Conservation (phyloP, 2,329 filamentous ascomycete species). For the Nigrospora oryzae region DNA sequence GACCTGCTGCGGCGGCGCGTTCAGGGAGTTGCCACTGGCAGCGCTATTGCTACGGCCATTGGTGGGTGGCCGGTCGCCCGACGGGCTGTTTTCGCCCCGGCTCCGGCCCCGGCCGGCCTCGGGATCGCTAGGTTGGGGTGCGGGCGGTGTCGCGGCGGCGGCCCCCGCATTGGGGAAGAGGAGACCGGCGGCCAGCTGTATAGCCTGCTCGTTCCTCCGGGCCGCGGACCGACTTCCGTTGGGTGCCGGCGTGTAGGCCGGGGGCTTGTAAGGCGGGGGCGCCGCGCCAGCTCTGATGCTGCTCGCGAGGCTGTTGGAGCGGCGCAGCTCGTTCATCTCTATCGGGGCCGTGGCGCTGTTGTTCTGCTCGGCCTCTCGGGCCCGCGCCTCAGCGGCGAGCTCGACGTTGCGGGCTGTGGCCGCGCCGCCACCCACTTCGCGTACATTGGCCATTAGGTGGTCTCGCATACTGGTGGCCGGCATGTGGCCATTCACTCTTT, state of each 20-base stretch:
- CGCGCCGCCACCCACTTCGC: conserved; percentile 41
- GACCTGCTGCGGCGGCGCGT: conserved; percentile 42
- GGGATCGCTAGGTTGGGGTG: conserved; percentile 22
- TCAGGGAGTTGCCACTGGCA: conserved; percentile 36
- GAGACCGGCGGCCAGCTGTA: conserved; percentile 33
- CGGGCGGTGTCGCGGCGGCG: conserved; percentile 27
- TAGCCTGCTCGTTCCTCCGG: conserved; percentile 33
- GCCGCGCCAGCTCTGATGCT: conserved; percentile 12
- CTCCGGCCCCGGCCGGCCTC: conserved; percentile 14
- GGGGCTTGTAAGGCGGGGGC: conserved; percentile 14
- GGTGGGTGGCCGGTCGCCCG: conserved; percentile 9
- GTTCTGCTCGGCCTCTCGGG: conserved; percentile 15
- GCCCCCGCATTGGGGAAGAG: conserved; percentile 36
- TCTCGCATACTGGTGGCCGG: conserved; percentile 37
- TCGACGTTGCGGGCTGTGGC: conserved; percentile 33
- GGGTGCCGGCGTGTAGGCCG: conserved; percentile 1
- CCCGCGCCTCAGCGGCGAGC: conserved; percentile 26
- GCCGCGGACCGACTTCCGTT: conserved; percentile 35
- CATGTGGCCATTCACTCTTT: conserved; percentile 35
- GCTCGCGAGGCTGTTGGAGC: conserved; percentile 15
- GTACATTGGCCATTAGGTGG: conserved; percentile 44
- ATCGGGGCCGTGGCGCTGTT: conserved; percentile 18
- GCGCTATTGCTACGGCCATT: conserved; percentile 35
- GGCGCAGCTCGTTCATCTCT: conserved; percentile 30
- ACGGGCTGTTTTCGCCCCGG: conserved; percentile 4